These are phyloP conservation scores for Pichia cabralensis DNA, from an alignment of 805 yeast species.

Conservation along the genomic window DNA sequence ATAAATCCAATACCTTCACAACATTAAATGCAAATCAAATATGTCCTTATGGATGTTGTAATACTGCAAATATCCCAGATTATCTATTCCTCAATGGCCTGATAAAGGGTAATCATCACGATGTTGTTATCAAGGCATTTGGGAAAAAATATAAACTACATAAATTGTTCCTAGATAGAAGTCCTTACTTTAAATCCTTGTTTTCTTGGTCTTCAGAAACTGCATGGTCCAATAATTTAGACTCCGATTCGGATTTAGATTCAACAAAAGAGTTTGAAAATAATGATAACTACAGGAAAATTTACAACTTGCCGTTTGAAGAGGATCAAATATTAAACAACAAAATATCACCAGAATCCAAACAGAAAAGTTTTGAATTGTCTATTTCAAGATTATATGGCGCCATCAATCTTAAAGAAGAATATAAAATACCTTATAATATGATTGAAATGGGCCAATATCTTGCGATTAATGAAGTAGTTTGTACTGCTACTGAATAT, in stretches of 20 bases:
- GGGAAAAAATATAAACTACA: conserved; percentile 36
- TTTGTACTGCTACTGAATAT: conserved; percentile 32
- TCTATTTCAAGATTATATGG: conserved; percentile 41
- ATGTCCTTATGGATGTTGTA: conserved; percentile 9
- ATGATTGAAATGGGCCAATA: conserved; percentile 43
- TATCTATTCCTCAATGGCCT: conserved; percentile 24
- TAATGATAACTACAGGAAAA: conserved; percentile 1
- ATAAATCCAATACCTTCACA: neutral
- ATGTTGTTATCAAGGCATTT: conserved; percentile 39
- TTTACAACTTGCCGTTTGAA: conserved; percentile 28
- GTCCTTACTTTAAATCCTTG: conserved; percentile 38
- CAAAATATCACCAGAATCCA: neutral
- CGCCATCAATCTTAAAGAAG: conserved; percentile 24
- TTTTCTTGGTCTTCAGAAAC: conserved; percentile 36
- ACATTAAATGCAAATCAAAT: neutral
- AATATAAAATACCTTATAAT: conserved; percentile 27
- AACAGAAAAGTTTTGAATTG: conserved; percentile 35
- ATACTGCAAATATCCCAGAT: conserved; percentile 3
- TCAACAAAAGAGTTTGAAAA: neutral
- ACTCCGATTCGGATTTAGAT: neutral
- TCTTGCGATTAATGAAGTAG: conserved; percentile 35
- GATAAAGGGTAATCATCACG: conserved; percentile 37
- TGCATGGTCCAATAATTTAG: conserved; percentile 5
- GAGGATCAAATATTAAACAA: conserved; percentile 30
- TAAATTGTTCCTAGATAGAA: conserved; percentile 32